These are phyloP conservation scores for Rubroboletus satanas DNA, from an alignment of 768 basidiomycete species.

Conservation along the genomic window DNA sequence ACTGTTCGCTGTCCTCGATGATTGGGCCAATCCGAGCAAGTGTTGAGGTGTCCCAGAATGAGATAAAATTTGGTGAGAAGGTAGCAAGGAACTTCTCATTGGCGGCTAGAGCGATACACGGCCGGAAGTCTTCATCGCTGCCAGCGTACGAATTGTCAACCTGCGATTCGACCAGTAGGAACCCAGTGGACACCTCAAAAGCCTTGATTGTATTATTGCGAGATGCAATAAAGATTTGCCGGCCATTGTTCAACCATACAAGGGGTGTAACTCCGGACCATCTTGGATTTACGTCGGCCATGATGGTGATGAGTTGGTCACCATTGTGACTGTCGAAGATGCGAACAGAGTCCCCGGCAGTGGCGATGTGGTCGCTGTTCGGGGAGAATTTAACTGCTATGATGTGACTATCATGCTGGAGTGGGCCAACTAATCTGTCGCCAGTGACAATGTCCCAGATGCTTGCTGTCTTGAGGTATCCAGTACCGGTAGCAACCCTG, in stretches of 20 bases:
- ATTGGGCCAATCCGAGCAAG: neutral
- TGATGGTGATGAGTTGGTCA: neutral
- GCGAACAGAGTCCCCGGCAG: neutral
- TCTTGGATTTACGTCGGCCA: no score
- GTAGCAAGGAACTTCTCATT: neutral
- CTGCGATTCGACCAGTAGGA: neutral
- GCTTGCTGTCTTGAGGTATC: neutral
- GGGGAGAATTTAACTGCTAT: neutral
- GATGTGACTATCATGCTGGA: neutral
- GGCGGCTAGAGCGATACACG: neutral
- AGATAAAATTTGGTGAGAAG: neutral
- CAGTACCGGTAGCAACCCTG: neutral
- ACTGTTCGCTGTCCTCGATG: neutral
- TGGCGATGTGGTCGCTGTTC: neutral
- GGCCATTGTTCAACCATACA: neutral
- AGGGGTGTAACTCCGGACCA: neutral
- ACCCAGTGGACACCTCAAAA: neutral
- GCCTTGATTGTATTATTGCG: neutral
- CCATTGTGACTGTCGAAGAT: neutral
- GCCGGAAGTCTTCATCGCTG: neutral
- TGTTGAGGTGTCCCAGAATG: neutral
- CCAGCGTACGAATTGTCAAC: neutral
- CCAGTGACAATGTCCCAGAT: neutral
- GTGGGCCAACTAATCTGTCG: neutral
- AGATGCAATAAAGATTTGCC: neutral